These are phyloP conservation scores for Spathaspora passalidarum DNA, from an alignment of 805 yeast species.

Conservation along the genomic window DNA sequence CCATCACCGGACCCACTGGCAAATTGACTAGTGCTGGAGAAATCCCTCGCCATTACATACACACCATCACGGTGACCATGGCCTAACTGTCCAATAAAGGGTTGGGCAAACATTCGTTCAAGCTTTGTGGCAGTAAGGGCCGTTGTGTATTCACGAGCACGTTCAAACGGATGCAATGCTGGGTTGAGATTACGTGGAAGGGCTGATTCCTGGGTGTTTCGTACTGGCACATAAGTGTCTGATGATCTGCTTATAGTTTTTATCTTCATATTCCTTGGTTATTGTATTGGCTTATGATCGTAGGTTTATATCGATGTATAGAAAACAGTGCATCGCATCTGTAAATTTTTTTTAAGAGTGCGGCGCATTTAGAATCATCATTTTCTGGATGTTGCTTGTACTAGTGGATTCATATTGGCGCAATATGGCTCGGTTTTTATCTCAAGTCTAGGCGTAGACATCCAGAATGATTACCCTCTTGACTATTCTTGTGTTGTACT, in stretches of 20 bases:
- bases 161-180: conserved; percentile 92
- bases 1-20: conserved; percentile 98
- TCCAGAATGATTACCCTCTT: neutral
- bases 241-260: conserved; percentile 87
- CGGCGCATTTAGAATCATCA: neutral
- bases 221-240: conserved; percentile 88
- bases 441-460: too few species aligned
- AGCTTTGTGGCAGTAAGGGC: conserved; percentile 93
- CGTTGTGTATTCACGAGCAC: conserved; percentile 94
- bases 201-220: conserved; percentile 84
- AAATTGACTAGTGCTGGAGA: conserved; percentile 61
- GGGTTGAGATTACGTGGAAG: conserved; percentile 90
- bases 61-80: conserved; percentile 95
- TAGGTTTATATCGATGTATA: neutral
- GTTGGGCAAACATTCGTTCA: conserved; percentile 97
- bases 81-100: conserved; percentile 93
- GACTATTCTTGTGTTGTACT: too few species aligned
- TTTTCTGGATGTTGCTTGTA: too few species aligned
- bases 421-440: too few species aligned
- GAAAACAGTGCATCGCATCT: neutral
- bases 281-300: neutral
- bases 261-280: conserved; percentile 56
- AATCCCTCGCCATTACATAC: conserved; percentile 80
- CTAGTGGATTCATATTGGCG: too few species aligned
- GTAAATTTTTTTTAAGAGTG: neutral